These are phyloP conservation scores for Zarea fungicola DNA, from an alignment of 2,329 filamentous ascomycete genomes.

Conservation along the genomic window DNA sequence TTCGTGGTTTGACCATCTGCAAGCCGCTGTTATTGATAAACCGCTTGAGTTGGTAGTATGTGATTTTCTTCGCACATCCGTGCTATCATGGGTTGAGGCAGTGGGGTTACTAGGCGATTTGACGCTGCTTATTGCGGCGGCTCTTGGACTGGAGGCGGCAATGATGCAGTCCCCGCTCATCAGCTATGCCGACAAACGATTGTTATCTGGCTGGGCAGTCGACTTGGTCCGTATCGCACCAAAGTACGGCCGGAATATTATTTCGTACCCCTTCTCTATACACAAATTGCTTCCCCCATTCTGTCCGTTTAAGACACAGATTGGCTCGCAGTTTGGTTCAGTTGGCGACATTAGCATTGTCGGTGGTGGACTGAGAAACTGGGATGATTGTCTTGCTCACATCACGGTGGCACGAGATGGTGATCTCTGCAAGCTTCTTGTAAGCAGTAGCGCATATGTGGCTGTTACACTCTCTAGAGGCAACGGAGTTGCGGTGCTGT, in stretches of 20 bases:
- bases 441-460: neutral
- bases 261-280: neutral
- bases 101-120: neutral
- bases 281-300: neutral
- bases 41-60: neutral
- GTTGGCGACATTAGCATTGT: neutral
- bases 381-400: constrained; percentile 3
- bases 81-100: neutral
- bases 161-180: neutral
- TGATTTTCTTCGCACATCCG: neutral
- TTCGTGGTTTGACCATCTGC: constrained; percentile 1
- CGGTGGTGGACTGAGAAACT: neutral
- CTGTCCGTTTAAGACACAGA: neutral
- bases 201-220: neutral
- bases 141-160: neutral
- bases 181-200: neutral
- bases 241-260: neutral
- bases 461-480: neutral
- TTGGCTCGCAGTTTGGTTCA: neutral
- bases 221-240: neutral
- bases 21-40: neutral
- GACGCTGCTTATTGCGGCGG: neutral
- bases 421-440: neutral
- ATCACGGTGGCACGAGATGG: neutral
- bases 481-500: neutral